Evolutionary conservation across 1,139 yeast species (phyloP).

Genomic region (Pneumocystis canis): DNA sequence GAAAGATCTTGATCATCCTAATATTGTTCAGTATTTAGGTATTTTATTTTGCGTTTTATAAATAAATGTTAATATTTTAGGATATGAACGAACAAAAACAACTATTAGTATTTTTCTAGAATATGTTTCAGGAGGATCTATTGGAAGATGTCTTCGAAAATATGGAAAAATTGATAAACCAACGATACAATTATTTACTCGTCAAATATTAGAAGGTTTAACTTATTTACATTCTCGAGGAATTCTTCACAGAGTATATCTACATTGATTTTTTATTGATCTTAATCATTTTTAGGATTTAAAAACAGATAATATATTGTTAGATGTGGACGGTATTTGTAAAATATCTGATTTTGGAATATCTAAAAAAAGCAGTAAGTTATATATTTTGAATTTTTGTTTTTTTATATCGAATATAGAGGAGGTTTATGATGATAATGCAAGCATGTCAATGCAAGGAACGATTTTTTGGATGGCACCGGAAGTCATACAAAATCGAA

Average conservation of each 20-base stretch:
- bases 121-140: conserved; percentile 96
- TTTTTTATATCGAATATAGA: background rate
- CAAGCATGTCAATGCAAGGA: conserved; percentile 97
- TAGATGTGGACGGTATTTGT: conserved; percentile 87
- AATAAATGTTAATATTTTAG: background rate
- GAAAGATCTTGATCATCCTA: conserved; percentile 85
- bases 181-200: conserved; percentile 55
- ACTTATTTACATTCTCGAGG: conserved; percentile 76
- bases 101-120: conserved; percentile 35
- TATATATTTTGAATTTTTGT: conserved; percentile 13
- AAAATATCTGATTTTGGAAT: conserved; percentile 96
- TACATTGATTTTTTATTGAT: conserved; percentile 37
- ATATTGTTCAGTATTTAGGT: conserved; percentile 90
- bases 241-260: conserved; percentile 70
- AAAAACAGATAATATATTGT: conserved; percentile 81
- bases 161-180: conserved; percentile 77
- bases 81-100: conserved; percentile 12
- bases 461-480: conserved; percentile 99
- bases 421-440: conserved; percentile 77
- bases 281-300: conserved; percentile 36
- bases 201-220: conserved; percentile 71
- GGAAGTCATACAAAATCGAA: conserved; percentile 69
- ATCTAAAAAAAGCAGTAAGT: conserved; percentile 50
- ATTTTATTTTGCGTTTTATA: conserved; percentile 55
- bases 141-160: conserved; percentile 68